Evolutionary conservation across 2,329 filamentous ascomycete species (phyloP).

Genomic region (Sphaerulina musiva): DNA sequence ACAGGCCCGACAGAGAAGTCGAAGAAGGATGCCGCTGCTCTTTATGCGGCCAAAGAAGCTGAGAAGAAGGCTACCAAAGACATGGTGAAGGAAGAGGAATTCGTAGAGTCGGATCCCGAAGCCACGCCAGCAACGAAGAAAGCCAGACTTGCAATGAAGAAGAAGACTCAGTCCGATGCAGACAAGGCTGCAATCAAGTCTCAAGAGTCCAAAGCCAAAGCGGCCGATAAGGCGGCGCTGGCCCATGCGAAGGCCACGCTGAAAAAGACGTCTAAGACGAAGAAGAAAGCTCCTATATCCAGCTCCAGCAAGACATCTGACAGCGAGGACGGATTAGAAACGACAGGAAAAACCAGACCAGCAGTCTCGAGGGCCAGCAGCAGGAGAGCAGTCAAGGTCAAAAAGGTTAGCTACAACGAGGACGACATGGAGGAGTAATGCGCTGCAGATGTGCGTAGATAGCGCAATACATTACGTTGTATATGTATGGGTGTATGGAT

Average conservation of each 20-base stretch:
- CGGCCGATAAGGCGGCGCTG: constrained; percentile 6
- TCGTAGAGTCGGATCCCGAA: constrained; percentile 31
- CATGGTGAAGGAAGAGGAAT: constrained; percentile 21
- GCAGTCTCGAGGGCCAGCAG: constrained; percentile 11
- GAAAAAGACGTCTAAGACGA: constrained; percentile 9
- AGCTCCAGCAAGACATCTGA: constrained; percentile 14
- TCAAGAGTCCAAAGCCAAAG: constrained; percentile 13
- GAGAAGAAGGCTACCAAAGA: constrained; percentile 26
- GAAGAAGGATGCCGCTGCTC: constrained; percentile 28
- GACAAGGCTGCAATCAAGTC: constrained; percentile 23
- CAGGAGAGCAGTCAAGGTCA: constrained; percentile 15
- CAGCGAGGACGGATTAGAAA: constrained; percentile 2
- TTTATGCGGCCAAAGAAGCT: constrained; percentile 25
- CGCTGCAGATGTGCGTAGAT: too few relatives aligned
- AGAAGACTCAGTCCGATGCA: constrained; percentile 22
- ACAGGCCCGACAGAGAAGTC: constrained; percentile 32
- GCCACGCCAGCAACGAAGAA: constrained; percentile 38
- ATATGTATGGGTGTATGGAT: too few relatives aligned
- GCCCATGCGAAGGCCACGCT: neutral
- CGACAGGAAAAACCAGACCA: constrained; percentile 5
- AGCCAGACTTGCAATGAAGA: constrained; percentile 33
- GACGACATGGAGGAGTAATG: constrained; percentile 5
- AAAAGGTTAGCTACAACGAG: constrained; percentile 19
- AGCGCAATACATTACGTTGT: too few relatives aligned
- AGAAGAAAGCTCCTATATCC: constrained; percentile 19